Conservation (phyloP, 148 eudicot genomes). For the Persicaria maculosa region DNA sequence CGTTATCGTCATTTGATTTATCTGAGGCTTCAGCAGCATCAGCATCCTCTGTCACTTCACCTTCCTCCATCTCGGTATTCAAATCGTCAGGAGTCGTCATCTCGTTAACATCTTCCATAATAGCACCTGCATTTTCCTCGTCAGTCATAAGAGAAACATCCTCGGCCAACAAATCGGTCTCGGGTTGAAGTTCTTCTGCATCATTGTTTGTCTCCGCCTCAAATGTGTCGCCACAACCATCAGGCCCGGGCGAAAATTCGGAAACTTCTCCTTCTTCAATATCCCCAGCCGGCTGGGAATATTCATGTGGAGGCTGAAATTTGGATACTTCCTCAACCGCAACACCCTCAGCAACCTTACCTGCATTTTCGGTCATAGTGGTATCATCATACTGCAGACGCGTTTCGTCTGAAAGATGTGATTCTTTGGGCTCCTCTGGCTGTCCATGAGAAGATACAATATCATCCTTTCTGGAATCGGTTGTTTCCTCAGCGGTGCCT, state of each 20-base stretch:
- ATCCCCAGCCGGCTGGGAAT: slow-evolving; percentile 37
- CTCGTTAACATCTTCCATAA: slow-evolving; percentile 29
- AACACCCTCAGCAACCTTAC: slow-evolving; percentile 30
- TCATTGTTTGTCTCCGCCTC: slow-evolving; percentile 34
- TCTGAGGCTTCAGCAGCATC: slow-evolving; percentile 28
- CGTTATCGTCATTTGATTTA: slow-evolving; percentile 25
- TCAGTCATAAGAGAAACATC: slow-evolving; percentile 29
- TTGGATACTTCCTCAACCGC: slow-evolving; percentile 31
- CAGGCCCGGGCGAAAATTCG: slow-evolving; percentile 33
- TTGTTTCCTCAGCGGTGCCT: slow-evolving; percentile 33
- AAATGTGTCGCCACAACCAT: slow-evolving; percentile 31
- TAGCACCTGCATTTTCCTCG: slow-evolving; percentile 23
- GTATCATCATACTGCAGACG: slow-evolving; percentile 33
- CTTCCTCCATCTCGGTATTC: slow-evolving; percentile 46
- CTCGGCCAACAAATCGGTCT: slow-evolving; percentile 15
- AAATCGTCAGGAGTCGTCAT: slow-evolving; percentile 32
- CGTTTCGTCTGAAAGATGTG: slow-evolving; percentile 17
- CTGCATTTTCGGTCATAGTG: slow-evolving; percentile 29
- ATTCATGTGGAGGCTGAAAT: slow-evolving; percentile 36
- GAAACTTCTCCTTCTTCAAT: slow-evolving; percentile 74
- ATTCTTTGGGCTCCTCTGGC: slow-evolving; percentile 31
- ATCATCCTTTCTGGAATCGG: slow-evolving; percentile 43
- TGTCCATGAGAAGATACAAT: slow-evolving; percentile 30
- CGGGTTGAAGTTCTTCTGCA: slow-evolving; percentile 31
- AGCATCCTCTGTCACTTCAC: slow-evolving; percentile 30